phyloP scores from a whole-genome alignment of 257 asterid species.

The Solanum lycopersicoides region DNA sequence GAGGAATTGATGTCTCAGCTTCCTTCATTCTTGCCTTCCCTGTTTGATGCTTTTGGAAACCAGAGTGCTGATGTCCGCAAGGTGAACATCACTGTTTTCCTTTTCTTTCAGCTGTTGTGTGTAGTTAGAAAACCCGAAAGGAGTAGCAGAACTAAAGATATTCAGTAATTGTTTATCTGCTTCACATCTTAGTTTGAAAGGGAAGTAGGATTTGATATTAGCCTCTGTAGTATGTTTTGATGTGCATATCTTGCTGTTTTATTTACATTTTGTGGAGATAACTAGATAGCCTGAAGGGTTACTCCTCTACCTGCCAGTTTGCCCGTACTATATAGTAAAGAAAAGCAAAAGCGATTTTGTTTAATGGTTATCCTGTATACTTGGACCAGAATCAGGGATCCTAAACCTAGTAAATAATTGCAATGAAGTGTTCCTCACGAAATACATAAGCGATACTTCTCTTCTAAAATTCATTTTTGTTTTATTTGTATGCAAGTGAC shows the following conservation, averaged over 20 bases:
- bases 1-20: conserved; percentile 86
- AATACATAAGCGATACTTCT: neutral
- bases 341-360: neutral
- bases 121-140: neutral
- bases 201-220: neutral
- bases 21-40: conserved; percentile 85
- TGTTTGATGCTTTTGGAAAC: conserved; percentile 92
- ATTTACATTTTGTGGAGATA: neutral
- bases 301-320: neutral
- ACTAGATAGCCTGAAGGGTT: neutral
- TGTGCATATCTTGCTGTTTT: neutral
- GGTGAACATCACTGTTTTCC: conserved; percentile 24
- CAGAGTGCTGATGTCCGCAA: conserved; percentile 99
- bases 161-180: neutral
- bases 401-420: neutral
- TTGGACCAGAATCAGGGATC: neutral
- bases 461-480: neutral
- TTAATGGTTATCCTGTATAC: neutral
- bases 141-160: neutral
- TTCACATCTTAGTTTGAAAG: neutral
- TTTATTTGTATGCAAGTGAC: neutral
- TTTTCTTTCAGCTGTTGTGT: neutral
- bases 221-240: neutral
- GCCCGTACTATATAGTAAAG: neutral
- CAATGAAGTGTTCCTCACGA: neutral